Percentiles rank a stretch among this genome's conserved stretches.
These are phyloP conservation scores for Neoarthrinium moseri DNA, from an alignment of 2,329 filamentous ascomycete species.

Conservation along the genomic window DNA sequence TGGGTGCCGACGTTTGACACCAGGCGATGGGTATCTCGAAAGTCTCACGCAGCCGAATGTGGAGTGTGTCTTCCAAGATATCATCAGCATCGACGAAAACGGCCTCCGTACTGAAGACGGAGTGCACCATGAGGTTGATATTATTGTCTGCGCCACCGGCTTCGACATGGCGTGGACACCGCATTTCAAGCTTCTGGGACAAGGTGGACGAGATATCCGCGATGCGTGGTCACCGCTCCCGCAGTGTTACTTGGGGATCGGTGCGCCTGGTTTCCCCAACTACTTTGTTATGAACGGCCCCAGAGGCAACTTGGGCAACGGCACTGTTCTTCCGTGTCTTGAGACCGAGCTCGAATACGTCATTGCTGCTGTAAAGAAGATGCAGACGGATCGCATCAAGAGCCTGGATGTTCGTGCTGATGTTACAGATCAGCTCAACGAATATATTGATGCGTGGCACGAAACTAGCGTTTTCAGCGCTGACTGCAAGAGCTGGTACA, in stretches of 20 bases:
- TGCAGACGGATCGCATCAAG: conserved; percentile 22
- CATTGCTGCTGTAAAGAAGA: conserved; percentile 27
- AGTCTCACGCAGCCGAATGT: not conserved
- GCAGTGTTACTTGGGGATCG: conserved; percentile 9
- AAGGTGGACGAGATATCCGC: conserved; percentile 14
- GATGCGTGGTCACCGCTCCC: conserved; percentile 18
- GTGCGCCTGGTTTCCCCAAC: conserved; percentile 13
- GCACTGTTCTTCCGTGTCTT: conserved; percentile 23
- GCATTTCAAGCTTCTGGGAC: conserved; percentile 19
- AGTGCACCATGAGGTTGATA: conserved; percentile 1
- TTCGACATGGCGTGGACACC: conserved; percentile 10
- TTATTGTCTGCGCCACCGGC: conserved; percentile 3
- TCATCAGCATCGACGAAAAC: not conserved
- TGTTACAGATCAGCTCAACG: too few relatives aligned
- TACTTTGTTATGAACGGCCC: conserved; percentile 23
- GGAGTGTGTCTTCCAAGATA: not conserved
- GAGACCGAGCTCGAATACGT: conserved; percentile 25
- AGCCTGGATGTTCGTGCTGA: conserved; percentile 20
- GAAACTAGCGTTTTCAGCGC: conserved; percentile 21
- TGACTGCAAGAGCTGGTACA: conserved; percentile 25
- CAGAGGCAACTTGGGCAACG: conserved; percentile 23
- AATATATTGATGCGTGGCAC: conserved; percentile 19
- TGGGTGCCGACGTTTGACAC: not conserved
- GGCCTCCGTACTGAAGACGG: not conserved
- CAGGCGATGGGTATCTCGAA: conserved; percentile 4